Evolutionary conservation across 2,329 filamentous ascomycete genomes (phyloP), one percentile per base, ranked within the genome.

Genomic region (Trichoderma sp.): DNA sequence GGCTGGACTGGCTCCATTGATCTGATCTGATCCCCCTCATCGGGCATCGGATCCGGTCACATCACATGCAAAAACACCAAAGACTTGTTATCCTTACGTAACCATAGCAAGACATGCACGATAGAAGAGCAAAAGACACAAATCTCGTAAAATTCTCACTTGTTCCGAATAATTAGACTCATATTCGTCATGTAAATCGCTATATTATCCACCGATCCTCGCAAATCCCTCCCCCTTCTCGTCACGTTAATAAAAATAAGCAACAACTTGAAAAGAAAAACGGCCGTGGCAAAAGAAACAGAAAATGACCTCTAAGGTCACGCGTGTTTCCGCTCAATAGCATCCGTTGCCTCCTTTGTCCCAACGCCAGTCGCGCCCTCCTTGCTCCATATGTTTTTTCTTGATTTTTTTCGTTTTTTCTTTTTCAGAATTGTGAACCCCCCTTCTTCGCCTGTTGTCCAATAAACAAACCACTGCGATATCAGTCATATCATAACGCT

Each of bases 401-500:
- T 21, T 33, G 18, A 11, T 18, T 33, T 31, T n/a, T 31, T 35
- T 31, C 21, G 3, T 66, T 45, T 50, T n/a, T 21, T 11, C 16
- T 5, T 66, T 29, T 41, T 41, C 11, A 27, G 33, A 71, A 56
- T 45, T 21, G 45, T 53, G 41, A 45, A 45, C 41, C 45, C n/a
- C 50, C 29, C 9, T 38, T 45, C 59, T 60, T 64, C 33, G 33
- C 38, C 63, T 38, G 62, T 63, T 66, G 64, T 76, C 71, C 65
- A 69, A 62, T 76, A 75, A 74, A 66, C 60, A 64, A 63, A 71
- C 35, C 71, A 53, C 75, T 63, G 35, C 29, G 31, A 35, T 74
- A 76, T 76, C 71, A 67, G 77, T 78, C 77, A 77, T 76, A 68
- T 79, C 74, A 75, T 78, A 76, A 69, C 77, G 65, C 75, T 66